Evolutionary conservation across 2,329 filamentous ascomycete species (phyloP).

Genomic region (Trichoderma koningii): DNA sequence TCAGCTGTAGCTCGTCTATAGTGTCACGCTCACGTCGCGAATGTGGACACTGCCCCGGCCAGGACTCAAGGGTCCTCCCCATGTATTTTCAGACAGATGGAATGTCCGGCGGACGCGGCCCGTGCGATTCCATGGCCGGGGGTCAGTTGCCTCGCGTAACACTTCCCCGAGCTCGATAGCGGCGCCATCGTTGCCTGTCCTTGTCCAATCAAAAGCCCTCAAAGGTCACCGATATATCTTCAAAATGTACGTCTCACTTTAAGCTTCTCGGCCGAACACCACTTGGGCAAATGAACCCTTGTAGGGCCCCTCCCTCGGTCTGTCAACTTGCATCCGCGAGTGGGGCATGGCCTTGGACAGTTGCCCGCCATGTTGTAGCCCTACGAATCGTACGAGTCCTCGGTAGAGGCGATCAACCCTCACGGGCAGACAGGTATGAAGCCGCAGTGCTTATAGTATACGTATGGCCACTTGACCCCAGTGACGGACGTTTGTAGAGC

Average conservation of each 20-base stretch:
- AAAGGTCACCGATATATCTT: too few species aligned
- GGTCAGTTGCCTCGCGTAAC: not conserved
- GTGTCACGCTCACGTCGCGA: conserved; percentile 11
- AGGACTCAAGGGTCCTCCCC: not conserved
- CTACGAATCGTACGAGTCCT: too few species aligned
- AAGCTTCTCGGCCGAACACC: not conserved
- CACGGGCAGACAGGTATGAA: too few species aligned
- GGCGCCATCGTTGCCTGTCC: not conserved
- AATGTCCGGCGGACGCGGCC: conserved; percentile 9
- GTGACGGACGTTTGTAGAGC: not conserved
- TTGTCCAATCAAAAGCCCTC: too few species aligned
- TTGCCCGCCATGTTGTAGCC: too few species aligned
- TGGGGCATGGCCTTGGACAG: not conserved
- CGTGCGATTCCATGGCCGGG: not conserved
- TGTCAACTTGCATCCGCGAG: conserved; percentile 1
- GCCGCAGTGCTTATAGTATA: too few species aligned
- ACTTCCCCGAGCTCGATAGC: not conserved
- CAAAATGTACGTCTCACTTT: too few species aligned
- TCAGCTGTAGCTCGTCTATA: not conserved
- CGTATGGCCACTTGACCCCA: too few species aligned
- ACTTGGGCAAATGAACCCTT: not conserved
- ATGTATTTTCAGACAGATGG: not conserved
- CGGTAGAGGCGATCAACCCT: too few species aligned
- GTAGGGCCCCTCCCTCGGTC: not conserved
- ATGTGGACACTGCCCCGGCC: not conserved